phyloP scores from a whole-genome alignment of 176 grass and related monocot genomes.

The Tuctoria greenei region DNA sequence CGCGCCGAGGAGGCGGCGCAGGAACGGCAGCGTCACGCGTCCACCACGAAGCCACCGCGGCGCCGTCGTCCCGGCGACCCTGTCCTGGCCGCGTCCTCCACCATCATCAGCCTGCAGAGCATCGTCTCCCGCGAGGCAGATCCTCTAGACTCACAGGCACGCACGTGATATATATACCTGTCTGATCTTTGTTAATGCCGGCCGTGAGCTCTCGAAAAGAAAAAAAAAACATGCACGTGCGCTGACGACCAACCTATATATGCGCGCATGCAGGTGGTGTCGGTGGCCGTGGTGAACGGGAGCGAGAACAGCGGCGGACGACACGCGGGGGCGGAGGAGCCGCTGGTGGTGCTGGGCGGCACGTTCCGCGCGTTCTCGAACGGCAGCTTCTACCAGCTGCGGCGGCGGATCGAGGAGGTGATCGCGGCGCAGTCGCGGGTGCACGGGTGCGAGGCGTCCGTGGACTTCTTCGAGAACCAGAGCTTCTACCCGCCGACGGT shows the following conservation, averaged over 20 bases:
- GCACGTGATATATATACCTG: too few relatives aligned
- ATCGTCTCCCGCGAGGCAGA: slow-evolving; percentile 83
- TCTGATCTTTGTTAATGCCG: too few relatives aligned
- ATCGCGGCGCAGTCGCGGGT: slow-evolving; percentile 70
- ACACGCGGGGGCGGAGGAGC: slow-evolving; percentile 13
- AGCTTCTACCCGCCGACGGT: slow-evolving; percentile 96
- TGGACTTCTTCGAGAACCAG: slow-evolving; percentile 95
- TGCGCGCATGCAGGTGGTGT: slow-evolving; percentile 56
- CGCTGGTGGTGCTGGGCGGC: slow-evolving; percentile 54
- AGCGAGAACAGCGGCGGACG: not conserved
- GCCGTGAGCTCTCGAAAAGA: too few relatives aligned
- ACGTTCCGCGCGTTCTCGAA: slow-evolving; percentile 97
- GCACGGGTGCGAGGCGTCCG: slow-evolving; percentile 55
- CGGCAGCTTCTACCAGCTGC: slow-evolving; percentile 83
- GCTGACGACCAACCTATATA: too few relatives aligned
- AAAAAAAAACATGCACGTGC: too few relatives aligned
- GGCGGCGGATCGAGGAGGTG: slow-evolving; percentile 94
- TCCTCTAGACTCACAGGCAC: slow-evolving; percentile 54
- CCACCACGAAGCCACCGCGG: not conserved
- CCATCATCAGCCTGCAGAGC: slow-evolving; percentile 78
- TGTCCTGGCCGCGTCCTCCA: slow-evolving; percentile 66
- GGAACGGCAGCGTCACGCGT: too few relatives aligned
- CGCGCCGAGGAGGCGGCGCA: not conserved
- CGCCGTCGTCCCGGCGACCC: slow-evolving; percentile 24
- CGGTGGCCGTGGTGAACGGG: slow-evolving; percentile 54